Percentiles rank a stretch among this genome's conserved stretches.
phyloP scores from a whole-genome alignment of 1,284 basidiomycete species.

The Heterobasidion occidentale region DNA sequence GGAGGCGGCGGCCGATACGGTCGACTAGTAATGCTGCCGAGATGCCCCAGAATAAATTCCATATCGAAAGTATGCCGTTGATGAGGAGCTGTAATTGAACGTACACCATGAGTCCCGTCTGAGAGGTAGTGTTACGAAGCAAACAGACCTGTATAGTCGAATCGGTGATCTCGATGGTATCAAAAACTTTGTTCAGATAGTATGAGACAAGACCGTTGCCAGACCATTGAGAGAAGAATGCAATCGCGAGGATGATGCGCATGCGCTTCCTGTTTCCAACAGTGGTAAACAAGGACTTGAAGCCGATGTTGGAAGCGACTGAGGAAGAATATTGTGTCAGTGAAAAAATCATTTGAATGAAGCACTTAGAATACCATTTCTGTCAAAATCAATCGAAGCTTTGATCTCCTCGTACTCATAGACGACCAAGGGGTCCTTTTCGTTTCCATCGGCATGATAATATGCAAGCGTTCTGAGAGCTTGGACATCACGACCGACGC shows the following conservation, averaged over 20 bases:
- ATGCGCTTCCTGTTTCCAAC: slow-evolving; percentile 63
- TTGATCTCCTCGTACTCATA: slow-evolving; percentile 76
- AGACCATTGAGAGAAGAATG: slow-evolving; percentile 72
- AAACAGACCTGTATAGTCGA: slow-evolving; percentile 33
- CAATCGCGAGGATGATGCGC: slow-evolving; percentile 59
- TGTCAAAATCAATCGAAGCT: slow-evolving; percentile 60
- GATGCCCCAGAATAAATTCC: slow-evolving; percentile 63
- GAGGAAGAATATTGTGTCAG: background rate
- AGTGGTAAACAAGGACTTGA: slow-evolving; percentile 49
- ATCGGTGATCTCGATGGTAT: slow-evolving; percentile 64
- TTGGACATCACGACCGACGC: slow-evolving; percentile 53
- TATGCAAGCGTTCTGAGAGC: slow-evolving; percentile 60
- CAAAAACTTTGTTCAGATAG: slow-evolving; percentile 67
- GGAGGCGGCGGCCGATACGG: slow-evolving; percentile 48
- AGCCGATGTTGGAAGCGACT: slow-evolving; percentile 50
- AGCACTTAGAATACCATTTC: slow-evolving; percentile 21
- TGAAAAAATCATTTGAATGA: background rate
- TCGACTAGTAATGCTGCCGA: slow-evolving; percentile 52
- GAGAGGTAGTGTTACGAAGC: background rate
- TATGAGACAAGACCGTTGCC: slow-evolving; percentile 72
- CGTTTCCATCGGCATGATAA: slow-evolving; percentile 67
- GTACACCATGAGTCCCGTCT: background rate
- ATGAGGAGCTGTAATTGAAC: slow-evolving; percentile 21
- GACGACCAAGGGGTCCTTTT: slow-evolving; percentile 59
- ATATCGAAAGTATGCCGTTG: slow-evolving; percentile 55